Conservation (phyloP, 495 filamentous ascomycete species). For the Aspergillus mulundensis region DNA sequence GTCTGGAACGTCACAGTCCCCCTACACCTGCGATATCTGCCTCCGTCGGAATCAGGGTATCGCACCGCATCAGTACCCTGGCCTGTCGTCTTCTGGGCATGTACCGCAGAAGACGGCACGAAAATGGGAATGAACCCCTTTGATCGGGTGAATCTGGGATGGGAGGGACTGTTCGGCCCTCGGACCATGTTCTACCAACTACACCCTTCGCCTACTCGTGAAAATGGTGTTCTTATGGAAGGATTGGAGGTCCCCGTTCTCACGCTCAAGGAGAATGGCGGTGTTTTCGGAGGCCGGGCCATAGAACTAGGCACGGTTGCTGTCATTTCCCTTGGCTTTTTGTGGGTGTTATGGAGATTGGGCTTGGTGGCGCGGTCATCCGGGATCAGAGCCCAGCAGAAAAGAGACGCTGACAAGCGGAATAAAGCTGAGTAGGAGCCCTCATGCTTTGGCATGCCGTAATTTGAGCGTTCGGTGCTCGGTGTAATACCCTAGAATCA, state of each 20-base stretch:
- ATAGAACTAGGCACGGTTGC: constrained; percentile 69
- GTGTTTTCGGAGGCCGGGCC: constrained; percentile 50
- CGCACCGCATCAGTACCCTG: constrained; percentile 50
- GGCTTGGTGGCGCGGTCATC: constrained; percentile 33
- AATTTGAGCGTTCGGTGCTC: background rate
- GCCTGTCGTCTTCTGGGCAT: constrained; percentile 93
- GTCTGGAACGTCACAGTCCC: constrained; percentile 76
- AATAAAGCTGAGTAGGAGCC: constrained; percentile 25
- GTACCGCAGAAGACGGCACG: constrained; percentile 64
- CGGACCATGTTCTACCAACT: constrained; percentile 86
- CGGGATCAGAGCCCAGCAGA: constrained; percentile 13
- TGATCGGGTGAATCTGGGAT: constrained; percentile 77
- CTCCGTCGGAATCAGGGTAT: constrained; percentile 51
- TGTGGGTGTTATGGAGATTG: constrained; percentile 71
- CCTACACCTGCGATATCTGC: constrained; percentile 83
- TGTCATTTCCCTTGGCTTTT: constrained; percentile 66
- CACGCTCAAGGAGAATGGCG: constrained; percentile 25
- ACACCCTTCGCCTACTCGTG: constrained; percentile 46
- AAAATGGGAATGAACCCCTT: constrained; percentile 81
- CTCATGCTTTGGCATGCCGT: background rate
- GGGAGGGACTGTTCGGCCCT: constrained; percentile 77
- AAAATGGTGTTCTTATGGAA: constrained; percentile 48
- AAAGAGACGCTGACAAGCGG: constrained; percentile 13
- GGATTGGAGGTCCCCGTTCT: constrained; percentile 72
- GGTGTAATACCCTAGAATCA: background rate